A percentile compares a stretch with the other conserved stretches of the same genome.
These are phyloP conservation scores for Colletotrichum cereale DNA, from an alignment of 2,329 filamentous ascomycete genomes.

Conservation along the genomic window DNA sequence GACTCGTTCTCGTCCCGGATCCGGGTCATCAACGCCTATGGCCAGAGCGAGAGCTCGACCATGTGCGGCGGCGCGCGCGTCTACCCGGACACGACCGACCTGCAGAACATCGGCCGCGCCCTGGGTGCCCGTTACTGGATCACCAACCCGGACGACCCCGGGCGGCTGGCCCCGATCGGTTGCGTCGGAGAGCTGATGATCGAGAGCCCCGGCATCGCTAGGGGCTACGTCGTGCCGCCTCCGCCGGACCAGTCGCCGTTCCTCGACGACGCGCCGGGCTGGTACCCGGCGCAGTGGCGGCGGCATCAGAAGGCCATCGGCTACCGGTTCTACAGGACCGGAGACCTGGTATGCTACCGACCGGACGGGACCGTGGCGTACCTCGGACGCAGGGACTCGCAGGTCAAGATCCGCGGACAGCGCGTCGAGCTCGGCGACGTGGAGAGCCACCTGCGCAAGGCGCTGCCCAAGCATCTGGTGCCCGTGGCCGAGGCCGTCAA, in stretches of 20 bases:
- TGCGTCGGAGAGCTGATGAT: slow-evolving; percentile 20
- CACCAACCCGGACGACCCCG: neutral
- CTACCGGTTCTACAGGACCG: slow-evolving; percentile 30
- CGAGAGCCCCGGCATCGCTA: slow-evolving; percentile 11
- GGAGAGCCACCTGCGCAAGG: slow-evolving; percentile 36
- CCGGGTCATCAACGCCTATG: slow-evolving; percentile 44
- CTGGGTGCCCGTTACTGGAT: slow-evolving; percentile 12
- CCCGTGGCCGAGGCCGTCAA: slow-evolving; percentile 24
- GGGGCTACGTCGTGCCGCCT: slow-evolving; percentile 14
- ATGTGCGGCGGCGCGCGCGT: neutral
- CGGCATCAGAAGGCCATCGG: neutral
- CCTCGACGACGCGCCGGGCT: slow-evolving; percentile 1
- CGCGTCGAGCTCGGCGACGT: slow-evolving; percentile 48
- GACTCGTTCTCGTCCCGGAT: slow-evolving; percentile 39
- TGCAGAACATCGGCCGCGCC: slow-evolving; percentile 17
- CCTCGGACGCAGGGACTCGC: slow-evolving; percentile 40
- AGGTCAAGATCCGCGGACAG: slow-evolving; percentile 46
- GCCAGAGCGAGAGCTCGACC: slow-evolving; percentile 44
- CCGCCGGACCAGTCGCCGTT: slow-evolving; percentile 9
- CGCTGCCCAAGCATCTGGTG: neutral
- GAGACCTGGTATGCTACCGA: slow-evolving; percentile 28
- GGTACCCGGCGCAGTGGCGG: slow-evolving; percentile 12
- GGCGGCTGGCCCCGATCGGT: slow-evolving; percentile 10
- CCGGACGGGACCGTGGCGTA: slow-evolving; percentile 29
- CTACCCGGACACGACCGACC: slow-evolving; percentile 3